These are phyloP conservation scores for Penicilliopsis zonata DNA, from an alignment of 495 filamentous ascomycete species.

Conservation along the genomic window DNA sequence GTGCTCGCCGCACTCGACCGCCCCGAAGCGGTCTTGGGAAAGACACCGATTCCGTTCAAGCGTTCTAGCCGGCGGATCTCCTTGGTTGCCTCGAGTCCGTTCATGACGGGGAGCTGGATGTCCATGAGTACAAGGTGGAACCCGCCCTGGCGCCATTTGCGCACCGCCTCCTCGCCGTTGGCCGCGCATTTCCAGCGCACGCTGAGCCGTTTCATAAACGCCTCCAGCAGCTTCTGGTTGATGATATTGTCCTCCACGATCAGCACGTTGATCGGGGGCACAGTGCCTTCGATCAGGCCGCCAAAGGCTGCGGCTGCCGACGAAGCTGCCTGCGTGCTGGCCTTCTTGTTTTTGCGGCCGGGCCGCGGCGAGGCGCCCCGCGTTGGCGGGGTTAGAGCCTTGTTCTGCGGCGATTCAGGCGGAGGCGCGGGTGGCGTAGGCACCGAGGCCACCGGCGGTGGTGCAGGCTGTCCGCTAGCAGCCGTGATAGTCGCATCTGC, in stretches of 20 bases:
- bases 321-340: constrained; percentile 6
- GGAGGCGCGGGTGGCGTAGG: constrained; percentile 27
- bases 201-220: constrained; percentile 91
- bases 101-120: constrained; percentile 97
- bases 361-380: constrained; percentile 28
- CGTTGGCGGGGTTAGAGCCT: constrained; percentile 23
- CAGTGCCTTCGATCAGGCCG: constrained; percentile 66
- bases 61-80: constrained; percentile 87
- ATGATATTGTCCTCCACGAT: constrained; percentile 99
- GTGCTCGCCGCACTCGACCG: constrained; percentile 24
- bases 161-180: constrained; percentile 86
- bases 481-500: constrained; percentile 17
- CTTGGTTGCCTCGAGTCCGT: constrained; percentile 87
- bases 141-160: constrained; percentile 86
- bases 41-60: constrained; percentile 82
- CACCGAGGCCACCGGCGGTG: constrained; percentile 16
- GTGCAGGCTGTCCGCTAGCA: constrained; percentile 14
- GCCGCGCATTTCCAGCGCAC: constrained; percentile 97
- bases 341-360: constrained; percentile 34
- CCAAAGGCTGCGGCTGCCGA: constrained; percentile 28
- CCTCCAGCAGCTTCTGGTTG: constrained; percentile 84
- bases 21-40: constrained; percentile 42
- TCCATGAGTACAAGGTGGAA: constrained; percentile 98
- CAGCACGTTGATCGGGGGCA: constrained; percentile 93
- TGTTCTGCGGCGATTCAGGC: constrained; percentile 25